Base-by-base conservation (phyloP, 352 stramenopile genomes). In the Peronospora destructor region DNA sequence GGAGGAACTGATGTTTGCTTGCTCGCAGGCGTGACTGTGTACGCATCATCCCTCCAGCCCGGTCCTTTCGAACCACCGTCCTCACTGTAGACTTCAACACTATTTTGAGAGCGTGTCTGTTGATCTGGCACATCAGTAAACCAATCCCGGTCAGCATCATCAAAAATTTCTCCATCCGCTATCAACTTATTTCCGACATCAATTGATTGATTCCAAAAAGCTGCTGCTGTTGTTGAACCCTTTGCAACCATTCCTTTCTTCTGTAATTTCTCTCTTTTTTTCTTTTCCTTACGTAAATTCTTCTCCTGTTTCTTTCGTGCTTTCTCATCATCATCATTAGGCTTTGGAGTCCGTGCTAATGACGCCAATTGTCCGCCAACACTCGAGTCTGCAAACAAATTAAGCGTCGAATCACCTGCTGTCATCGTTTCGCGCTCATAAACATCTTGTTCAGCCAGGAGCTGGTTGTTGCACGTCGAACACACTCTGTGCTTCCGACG, bases 401-500 rank as follows among this genome's bases (percentile, higher is more conserved):
- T 28, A 9, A 41, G 35, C 25, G 50, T 21, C 13, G 39, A 33
- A 17, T 53, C 32, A 32, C 33, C 16, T 17, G 14, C 14, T 42
- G 19, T 33, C 1, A 59, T 35, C 7, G 38, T 56, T 23, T 68
- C 47, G 2, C 54, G 43, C 14, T 71, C 62, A 29, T 62, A 71
- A 8, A 34, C 42, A 0, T 64, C 49, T 42, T 71, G 63, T 45
- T 59, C 49, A 19, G 33, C 34, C 14, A 61, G n/a, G 8, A 64
- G 45, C 17, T 53, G 59, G 14, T 56, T 58, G 10, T 66, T 66
- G 28, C 78, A 90, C 4, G 57, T 45, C 0, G 49, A 49, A 45
- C 79, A 90, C 35, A 90, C 76, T 32, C 79, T 68, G 49, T 87
- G 79, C 40, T 87, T 87, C 16, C 63, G 68, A 23, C 69, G 63